Base-by-base conservation (phyloP, 305 asterid genomes). In the Fraxinus sp. region DNA sequence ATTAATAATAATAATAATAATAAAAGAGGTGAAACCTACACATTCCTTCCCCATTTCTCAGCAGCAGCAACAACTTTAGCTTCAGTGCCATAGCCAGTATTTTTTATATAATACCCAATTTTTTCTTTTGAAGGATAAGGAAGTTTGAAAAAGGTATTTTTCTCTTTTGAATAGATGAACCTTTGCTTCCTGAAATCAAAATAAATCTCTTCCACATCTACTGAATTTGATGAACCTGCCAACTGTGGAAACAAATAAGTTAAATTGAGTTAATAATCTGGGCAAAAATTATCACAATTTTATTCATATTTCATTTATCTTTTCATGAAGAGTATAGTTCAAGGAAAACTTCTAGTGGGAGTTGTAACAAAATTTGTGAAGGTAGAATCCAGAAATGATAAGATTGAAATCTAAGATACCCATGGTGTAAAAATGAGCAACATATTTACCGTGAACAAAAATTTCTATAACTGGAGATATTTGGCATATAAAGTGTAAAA, bases 41-140 rank as follows among this genome's bases (percentile, higher is more conserved):
- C 93, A 85, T 95, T 95, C 79, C 98, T 92, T 86, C 99, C 99
- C 99, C 99, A 95, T 86, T 94, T 95, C 88, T 94, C 98, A n/a
- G 90, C 86, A 62, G 98, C 97, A 36, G 95, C 78, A 81, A 79
- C 41, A 86, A 93, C 85, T 90, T 93, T 95, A 86, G 98, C 97
- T 70, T 93, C 98, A 39, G 99, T 93, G 57, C 98, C 98, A 88
- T 94, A 90, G 73, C 98, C 98, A 78, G 99, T 89, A 84, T 87
- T 91, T 91, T 90, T 95, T 46, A 94, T 93, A 86, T 93, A 95
- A 90, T 90, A 89, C 76, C 97, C 98, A 85, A 94, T 87, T 80
- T 94, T 88, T 88, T 94, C 99, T 88, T 95, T 95, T 74, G 97
- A 88, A 68, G 99, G 99, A 89, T 95, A 95, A 39, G 92, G 94